Conservation (phyloP, 495 filamentous ascomycete species). For the Daldinia childiae region DNA sequence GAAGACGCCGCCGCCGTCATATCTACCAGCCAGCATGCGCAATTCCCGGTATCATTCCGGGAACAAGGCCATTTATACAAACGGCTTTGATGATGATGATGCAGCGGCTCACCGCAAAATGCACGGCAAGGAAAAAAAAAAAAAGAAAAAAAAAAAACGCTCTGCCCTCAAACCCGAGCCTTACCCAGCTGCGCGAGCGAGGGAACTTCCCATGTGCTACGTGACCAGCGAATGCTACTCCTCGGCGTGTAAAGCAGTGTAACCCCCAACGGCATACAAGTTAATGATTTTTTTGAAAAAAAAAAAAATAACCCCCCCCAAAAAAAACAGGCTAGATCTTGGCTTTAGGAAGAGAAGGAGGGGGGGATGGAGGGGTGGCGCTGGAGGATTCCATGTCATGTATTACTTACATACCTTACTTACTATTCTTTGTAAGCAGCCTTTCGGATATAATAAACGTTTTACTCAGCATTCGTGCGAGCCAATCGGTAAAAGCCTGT, state of each 20-base stretch:
- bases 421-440: slow-evolving; percentile 22
- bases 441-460: slow-evolving; percentile 6
- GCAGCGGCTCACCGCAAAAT: not conserved
- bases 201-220: not conserved
- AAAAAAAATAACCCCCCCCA: too few relatives aligned
- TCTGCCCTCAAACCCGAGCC: too few relatives aligned
- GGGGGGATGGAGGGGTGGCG: not conserved
- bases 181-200: not conserved
- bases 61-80: not conserved
- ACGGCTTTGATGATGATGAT: not conserved
- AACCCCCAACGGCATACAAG: not conserved
- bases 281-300: too few relatives aligned
- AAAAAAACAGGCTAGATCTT: slow-evolving; percentile 3
- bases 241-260: not conserved
- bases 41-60: not conserved
- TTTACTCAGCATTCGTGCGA: slow-evolving; percentile 17
- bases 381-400: not conserved
- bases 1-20: not conserved
- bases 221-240: slow-evolving; percentile 1
- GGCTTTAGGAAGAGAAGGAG: not conserved
- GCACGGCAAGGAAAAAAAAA: not conserved
- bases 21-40: not conserved
- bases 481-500: slow-evolving; percentile 22
- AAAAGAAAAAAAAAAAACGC: too few relatives aligned
- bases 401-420: not conserved